phyloP scores from a whole-genome alignment of 805 yeast species.

The Saturnispora dispora region DNA sequence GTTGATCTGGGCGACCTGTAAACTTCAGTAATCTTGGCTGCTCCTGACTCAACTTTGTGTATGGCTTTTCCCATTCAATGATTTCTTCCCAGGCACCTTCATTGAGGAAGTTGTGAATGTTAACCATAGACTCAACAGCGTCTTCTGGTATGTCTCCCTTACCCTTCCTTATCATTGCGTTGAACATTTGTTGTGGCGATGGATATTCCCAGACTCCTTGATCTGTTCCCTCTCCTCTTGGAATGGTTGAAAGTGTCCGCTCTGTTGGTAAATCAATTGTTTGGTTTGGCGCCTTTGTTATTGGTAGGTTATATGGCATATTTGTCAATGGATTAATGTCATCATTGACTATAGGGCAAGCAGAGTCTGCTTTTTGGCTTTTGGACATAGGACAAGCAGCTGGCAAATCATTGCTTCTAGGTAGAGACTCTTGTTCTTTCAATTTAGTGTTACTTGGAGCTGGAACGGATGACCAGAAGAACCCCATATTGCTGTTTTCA shows the following conservation, averaged over 20 bases:
- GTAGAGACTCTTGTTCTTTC: not conserved
- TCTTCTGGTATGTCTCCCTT: slow-evolving; percentile 88
- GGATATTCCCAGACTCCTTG: slow-evolving; percentile 97
- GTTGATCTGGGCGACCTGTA: slow-evolving; percentile 84
- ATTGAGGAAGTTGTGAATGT: slow-evolving; percentile 88
- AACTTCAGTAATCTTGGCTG: slow-evolving; percentile 76
- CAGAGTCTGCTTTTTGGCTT: slow-evolving; percentile 5
- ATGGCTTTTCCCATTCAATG: slow-evolving; percentile 77
- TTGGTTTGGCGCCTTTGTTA: slow-evolving; percentile 72
- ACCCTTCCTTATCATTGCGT: slow-evolving; percentile 94
- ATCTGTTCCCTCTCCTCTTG: slow-evolving; percentile 57
- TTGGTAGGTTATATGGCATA: slow-evolving; percentile 71
- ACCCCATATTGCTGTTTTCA: slow-evolving; percentile 42
- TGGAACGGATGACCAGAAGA: slow-evolving; percentile 67
- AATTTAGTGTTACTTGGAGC: not conserved
- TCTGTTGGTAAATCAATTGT: slow-evolving; percentile 69
- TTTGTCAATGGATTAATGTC: slow-evolving; percentile 75
- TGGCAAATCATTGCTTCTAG: not conserved
- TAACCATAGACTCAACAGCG: slow-evolving; percentile 95
- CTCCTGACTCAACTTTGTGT: slow-evolving; percentile 43
- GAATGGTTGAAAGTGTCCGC: slow-evolving; percentile 77
- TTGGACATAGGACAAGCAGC: slow-evolving; percentile 6
- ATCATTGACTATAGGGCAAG: slow-evolving; percentile 31
- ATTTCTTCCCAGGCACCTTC: slow-evolving; percentile 98
- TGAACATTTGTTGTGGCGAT: slow-evolving; percentile 97